Percentiles rank a stretch among this genome's conserved stretches.
Conservation (phyloP, 208 protist genomes). For the Wallacemonas sp. region DNA sequence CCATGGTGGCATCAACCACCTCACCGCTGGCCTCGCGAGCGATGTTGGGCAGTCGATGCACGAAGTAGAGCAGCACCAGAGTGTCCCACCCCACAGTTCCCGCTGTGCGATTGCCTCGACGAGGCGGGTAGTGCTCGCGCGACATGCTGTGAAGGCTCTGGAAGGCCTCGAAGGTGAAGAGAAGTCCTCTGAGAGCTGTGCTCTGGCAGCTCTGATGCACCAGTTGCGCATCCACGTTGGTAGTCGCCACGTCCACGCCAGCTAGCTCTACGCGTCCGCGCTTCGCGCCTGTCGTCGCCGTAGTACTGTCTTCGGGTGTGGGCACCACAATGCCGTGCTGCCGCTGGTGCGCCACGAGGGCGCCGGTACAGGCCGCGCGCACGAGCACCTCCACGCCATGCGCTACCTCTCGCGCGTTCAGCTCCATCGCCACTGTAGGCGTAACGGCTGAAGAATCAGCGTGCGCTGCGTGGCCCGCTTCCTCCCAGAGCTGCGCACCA, state of each 20-base stretch:
- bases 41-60: conserved; percentile 70
- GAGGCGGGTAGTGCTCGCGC: conserved; percentile 65
- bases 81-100: conserved; percentile 89
- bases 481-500: not conserved
- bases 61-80: conserved; percentile 74
- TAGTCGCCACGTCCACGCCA: not conserved
- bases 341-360: conserved; percentile 43
- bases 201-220: conserved; percentile 41
- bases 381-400: conserved; percentile 43
- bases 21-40: conserved; percentile 52
- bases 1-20: conserved; percentile 64
- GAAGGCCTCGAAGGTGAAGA: conserved; percentile 80
- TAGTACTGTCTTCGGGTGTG: not conserved
- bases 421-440: not conserved
- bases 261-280: not conserved
- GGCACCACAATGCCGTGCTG: not conserved
- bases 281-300: not conserved
- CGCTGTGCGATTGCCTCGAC: conserved; percentile 37
- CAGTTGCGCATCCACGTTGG: conserved; percentile 1
- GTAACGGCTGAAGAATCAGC: not conserved
- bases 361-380: conserved; percentile 58
- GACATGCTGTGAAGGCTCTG: conserved; percentile 67
- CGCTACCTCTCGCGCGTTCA: conserved; percentile 38
- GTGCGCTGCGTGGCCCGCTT: not conserved
- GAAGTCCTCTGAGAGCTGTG: conserved; percentile 58